phyloP scores from a whole-genome alignment of 768 basidiomycete species.

The Xerocomellus intermedius region DNA sequence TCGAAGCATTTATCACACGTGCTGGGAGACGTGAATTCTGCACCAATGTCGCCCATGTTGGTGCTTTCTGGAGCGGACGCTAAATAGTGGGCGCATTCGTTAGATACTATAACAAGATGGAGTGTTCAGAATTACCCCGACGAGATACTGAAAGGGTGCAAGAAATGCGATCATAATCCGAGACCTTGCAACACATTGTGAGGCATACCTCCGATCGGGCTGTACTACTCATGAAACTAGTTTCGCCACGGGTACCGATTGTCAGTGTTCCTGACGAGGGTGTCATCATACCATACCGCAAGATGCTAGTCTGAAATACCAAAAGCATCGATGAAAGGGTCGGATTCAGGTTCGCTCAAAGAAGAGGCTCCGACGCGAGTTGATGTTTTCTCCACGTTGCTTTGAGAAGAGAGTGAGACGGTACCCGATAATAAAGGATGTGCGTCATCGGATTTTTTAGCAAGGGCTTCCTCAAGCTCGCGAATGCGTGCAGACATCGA shows the following conservation, averaged over 20 bases:
- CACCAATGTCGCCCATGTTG: conserved; percentile 13
- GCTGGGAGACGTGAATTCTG: conserved; percentile 40
- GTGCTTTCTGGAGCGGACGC: conserved; percentile 24
- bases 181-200: neutral
- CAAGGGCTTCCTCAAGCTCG: conserved; percentile 59
- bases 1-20: conserved; percentile 38
- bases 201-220: conserved; percentile 63
- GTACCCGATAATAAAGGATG: conserved; percentile 45
- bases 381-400: conserved; percentile 22
- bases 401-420: conserved; percentile 28
- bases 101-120: neutral
- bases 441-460: conserved; percentile 44
- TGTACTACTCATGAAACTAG: conserved; percentile 60
- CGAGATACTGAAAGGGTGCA: conserved; percentile 45
- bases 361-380: conserved; percentile 2
- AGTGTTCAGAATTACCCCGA: conserved; percentile 41
- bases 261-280: conserved; percentile 51
- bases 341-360: conserved; percentile 36
- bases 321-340: conserved; percentile 48
- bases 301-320: conserved; percentile 31
- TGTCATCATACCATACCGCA: neutral
- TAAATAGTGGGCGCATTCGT: conserved; percentile 3
- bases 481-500: conserved; percentile 52
- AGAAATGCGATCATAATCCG: neutral
- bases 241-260: conserved; percentile 53